Evolutionary conservation across 192 early-diverging fungal genomes (phyloP), one percentile per base, ranked within the genome.

Genomic region (Coemansia reversa): DNA sequence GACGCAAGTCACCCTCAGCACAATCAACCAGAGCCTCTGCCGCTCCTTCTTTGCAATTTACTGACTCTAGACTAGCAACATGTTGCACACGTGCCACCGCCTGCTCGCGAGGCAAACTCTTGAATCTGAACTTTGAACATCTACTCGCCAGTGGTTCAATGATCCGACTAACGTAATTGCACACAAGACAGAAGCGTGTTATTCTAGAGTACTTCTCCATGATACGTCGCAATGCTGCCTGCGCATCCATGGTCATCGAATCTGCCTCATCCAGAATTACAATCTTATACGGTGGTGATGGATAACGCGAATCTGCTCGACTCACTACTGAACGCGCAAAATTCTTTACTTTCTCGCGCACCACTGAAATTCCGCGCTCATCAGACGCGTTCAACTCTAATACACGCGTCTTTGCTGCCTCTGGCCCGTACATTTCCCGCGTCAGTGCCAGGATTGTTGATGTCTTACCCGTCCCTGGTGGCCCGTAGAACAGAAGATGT

Each of bases 221-320:
- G 42, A 91, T 95, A 45, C 96, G 81, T 23, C 96, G 79, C 50
- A 98, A 76, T 12, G 96, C 96, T 2, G 91, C 86, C 67, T 98
- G 96, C 0, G 96, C 96, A 67, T 97, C 95, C 0, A 75, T 60
- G 1, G 96, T 98, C 94, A 98, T 93, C 1, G 93, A 93, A 75
- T 98, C 96, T 0, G 96, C 96, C 76, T 98, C 96, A 66, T 98
- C 96, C 45, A 98, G 83, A 65, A 98, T 95, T 30, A 98, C 84
- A 24, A 98, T 91, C 76, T 98, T 98, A 84, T 91, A 98, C 6
- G 93, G 93, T 29, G 96, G 96, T 61, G 83, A 86, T 11, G 74
- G 69, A 56, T 60, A 79, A n/a, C 20, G 19, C 4, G 69, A 51
- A 45, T 78, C 75, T 8, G 70, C 66, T 9, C 39, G 53, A n/a